phyloP scores from a whole-genome alignment of 2,329 filamentous ascomycete species.

The Trichoderma endophyticum region DNA sequence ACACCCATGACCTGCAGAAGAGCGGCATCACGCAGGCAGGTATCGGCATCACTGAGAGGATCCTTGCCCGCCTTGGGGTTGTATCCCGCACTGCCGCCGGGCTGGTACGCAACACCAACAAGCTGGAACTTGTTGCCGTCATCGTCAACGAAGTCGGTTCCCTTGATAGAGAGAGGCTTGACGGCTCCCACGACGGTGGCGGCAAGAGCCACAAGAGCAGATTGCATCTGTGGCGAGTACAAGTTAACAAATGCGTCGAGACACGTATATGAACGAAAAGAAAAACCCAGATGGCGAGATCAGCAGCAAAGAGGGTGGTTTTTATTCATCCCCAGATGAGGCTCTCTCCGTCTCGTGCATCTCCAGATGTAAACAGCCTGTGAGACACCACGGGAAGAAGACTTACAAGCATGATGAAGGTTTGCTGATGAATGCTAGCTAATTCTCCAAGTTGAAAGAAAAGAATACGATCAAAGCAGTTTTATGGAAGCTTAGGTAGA shows the following conservation, averaged over 20 bases:
- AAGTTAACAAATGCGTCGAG: neutral
- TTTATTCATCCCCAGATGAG: neutral
- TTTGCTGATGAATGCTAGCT: constrained; percentile 7
- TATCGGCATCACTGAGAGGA: constrained; percentile 56
- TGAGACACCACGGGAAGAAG: neutral
- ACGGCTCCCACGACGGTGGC: constrained; percentile 55
- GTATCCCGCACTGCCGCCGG: constrained; percentile 62
- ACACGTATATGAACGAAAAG: neutral
- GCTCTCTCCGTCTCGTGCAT: neutral
- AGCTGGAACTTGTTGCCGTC: constrained; percentile 61
- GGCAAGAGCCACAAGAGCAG: constrained; percentile 51
- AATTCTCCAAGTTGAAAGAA: neutral
- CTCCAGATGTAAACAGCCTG: neutral
- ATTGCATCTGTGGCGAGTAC: constrained; percentile 32
- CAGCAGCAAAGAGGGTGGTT: neutral
- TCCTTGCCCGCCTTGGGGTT: constrained; percentile 53
- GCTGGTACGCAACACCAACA: constrained; percentile 67
- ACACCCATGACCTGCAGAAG: constrained; percentile 63
- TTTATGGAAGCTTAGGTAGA: neutral
- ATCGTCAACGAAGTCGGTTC: constrained; percentile 59
- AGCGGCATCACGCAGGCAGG: constrained; percentile 62
- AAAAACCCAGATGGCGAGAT: neutral
- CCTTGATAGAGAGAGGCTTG: constrained; percentile 53
- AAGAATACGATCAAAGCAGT: neutral
- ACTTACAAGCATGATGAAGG: constrained; percentile 20